phyloP scores from a whole-genome alignment of 495 filamentous ascomycete genomes.

The Penicillium antarcticum region DNA sequence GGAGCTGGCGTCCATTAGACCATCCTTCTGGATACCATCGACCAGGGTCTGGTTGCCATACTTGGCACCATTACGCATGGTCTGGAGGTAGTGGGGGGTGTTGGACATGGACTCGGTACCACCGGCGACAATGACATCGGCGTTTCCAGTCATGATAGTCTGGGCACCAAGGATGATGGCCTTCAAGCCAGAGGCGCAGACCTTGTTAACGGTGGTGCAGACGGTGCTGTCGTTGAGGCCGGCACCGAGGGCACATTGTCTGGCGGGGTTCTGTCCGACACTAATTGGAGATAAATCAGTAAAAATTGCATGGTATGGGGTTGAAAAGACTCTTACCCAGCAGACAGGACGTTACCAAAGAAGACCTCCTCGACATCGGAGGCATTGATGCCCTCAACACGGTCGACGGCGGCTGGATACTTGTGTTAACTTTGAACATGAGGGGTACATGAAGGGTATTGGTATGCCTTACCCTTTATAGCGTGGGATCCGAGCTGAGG shows the following conservation, averaged over 20 bases:
- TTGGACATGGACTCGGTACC: conserved; percentile 98
- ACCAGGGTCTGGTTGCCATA: conserved; percentile 84
- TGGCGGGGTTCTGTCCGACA: conserved; percentile 92
- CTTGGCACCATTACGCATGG: conserved; percentile 77
- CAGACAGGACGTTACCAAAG: conserved; percentile 96
- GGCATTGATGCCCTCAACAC: conserved; percentile 78
- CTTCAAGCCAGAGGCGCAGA: conserved; percentile 92
- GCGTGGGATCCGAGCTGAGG: conserved; percentile 85
- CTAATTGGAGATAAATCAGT: conserved; percentile 42
- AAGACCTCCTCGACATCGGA: conserved; percentile 91
- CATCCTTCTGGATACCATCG: conserved; percentile 89
- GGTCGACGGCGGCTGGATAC: conserved; percentile 71
- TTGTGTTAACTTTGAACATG: conserved; percentile 11
- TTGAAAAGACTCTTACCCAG: conserved; percentile 60
- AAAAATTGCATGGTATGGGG: neutral
- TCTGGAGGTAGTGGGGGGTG: conserved; percentile 91
- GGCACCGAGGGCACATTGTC: conserved; percentile 86
- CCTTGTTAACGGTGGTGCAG: conserved; percentile 96
- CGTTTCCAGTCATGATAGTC: conserved; percentile 93
- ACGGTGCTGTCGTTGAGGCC: conserved; percentile 75
- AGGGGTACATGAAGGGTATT: neutral
- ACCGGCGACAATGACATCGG: conserved; percentile 84
- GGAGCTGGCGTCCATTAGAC: conserved; percentile 82
- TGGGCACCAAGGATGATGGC: conserved; percentile 92
- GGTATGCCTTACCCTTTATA: conserved; percentile 68